These are phyloP conservation scores for Fusarium oligoseptatum DNA, from an alignment of 2,329 filamentous ascomycete genomes.

Conservation along the genomic window DNA sequence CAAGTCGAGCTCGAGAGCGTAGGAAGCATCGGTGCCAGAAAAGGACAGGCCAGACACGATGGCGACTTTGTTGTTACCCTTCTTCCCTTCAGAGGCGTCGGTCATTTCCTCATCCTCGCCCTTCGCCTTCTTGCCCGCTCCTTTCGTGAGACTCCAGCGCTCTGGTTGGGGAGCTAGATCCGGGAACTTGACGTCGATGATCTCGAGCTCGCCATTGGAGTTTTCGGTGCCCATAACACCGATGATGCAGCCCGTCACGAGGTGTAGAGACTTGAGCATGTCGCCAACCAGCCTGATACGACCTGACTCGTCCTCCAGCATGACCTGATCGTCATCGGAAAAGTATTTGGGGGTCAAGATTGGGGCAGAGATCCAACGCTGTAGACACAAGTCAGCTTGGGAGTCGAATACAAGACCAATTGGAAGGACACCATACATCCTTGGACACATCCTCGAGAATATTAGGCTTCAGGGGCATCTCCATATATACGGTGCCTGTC, in stretches of 20 bases:
- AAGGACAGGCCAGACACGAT: constrained; percentile 91
- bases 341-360: constrained; percentile 83
- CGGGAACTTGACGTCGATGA: constrained; percentile 89
- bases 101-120: constrained; percentile 71
- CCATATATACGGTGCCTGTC: constrained; percentile 94
- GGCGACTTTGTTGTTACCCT: constrained; percentile 75
- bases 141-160: constrained; percentile 78
- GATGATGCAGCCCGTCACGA: constrained; percentile 94
- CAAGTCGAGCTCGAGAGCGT: constrained; percentile 81
- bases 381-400: constrained; percentile 6
- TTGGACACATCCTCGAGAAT: constrained; percentile 95
- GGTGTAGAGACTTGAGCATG: constrained; percentile 73
- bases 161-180: constrained; percentile 86
- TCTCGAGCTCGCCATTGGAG: constrained; percentile 89
- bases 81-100: constrained; percentile 51
- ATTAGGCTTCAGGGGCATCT: constrained; percentile 95
- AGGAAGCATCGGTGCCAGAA: constrained; percentile 77
- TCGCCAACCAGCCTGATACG: constrained; percentile 83
- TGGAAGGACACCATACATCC: constrained; percentile 70
- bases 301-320: constrained; percentile 96
- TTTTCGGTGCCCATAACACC: constrained; percentile 97
- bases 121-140: constrained; percentile 49
- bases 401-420: neutral
- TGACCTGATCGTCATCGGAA: constrained; percentile 76
- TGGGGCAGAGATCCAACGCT: constrained; percentile 92